Percentiles rank a stretch among this genome's conserved stretches.
Conservation (phyloP, 2,329 filamentous ascomycete genomes). For the Verticillium dahliae region DNA sequence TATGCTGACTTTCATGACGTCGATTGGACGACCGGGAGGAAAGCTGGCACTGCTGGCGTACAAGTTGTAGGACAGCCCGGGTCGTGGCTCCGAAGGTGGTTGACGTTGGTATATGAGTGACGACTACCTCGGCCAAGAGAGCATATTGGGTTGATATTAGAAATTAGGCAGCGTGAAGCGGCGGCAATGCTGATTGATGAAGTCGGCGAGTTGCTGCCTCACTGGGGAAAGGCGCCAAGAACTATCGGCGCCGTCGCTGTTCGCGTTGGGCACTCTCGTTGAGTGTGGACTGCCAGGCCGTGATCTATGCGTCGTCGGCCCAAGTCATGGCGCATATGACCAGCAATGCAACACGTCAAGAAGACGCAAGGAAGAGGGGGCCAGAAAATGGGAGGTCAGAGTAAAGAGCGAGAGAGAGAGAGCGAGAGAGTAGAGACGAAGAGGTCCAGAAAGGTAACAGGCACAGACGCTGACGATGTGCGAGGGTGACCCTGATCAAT, state of each 20-base stretch:
- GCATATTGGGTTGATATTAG: background rate
- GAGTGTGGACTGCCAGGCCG: constrained; percentile 2
- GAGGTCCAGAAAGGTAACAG: constrained; percentile 4
- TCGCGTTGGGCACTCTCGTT: background rate
- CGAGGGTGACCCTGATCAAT: background rate
- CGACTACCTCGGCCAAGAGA: constrained; percentile 4
- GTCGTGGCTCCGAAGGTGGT: background rate
- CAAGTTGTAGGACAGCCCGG: background rate
- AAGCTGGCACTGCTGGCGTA: background rate
- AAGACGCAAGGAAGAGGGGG: background rate
- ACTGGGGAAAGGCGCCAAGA: background rate
- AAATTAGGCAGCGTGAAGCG: background rate
- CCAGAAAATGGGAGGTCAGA: constrained; percentile 1
- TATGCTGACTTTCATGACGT: constrained; percentile 30
- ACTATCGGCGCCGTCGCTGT: background rate
- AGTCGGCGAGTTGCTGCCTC: background rate
- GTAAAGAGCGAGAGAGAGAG: background rate
- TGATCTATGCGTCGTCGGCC: constrained; percentile 13
- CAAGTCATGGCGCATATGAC: constrained; percentile 22
- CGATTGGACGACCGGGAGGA: constrained; percentile 2
- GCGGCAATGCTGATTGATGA: background rate
- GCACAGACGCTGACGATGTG: background rate
- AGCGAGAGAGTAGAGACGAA: background rate
- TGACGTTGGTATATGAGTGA: constrained; percentile 6
- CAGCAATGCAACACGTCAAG: constrained; percentile 22